phyloP scores from a whole-genome alignment of 179 eudicot genomes.

The Patellifolia procumbens region DNA sequence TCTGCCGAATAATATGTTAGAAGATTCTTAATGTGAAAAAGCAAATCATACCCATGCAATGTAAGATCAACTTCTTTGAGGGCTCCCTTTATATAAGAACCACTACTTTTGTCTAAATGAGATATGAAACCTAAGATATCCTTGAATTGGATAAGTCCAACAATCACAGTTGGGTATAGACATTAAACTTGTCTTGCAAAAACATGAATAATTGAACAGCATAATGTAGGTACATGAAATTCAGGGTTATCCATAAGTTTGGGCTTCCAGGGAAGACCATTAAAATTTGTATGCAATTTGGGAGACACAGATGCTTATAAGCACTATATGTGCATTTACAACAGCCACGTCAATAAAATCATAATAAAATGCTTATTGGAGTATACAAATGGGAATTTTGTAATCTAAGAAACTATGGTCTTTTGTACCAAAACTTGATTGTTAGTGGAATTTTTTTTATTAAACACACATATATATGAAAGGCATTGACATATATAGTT shows the following conservation, averaged over 20 bases:
- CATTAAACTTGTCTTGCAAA: background rate
- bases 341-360: conserved; percentile 2
- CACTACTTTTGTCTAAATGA: background rate
- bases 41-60: too few relatives aligned
- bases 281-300: background rate
- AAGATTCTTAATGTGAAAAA: too few relatives aligned
- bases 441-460: too few relatives aligned
- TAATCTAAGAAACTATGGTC: background rate
- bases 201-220: background rate
- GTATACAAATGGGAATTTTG: background rate
- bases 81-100: background rate
- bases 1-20: too few relatives aligned
- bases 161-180: background rate
- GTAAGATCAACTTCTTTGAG: background rate
- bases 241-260: background rate
- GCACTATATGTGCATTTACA: conserved; percentile 9
- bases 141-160: background rate
- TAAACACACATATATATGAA: too few relatives aligned
- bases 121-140: background rate
- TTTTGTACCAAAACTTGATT: too few relatives aligned
- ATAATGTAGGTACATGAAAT: background rate
- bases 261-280: conserved; percentile 1
- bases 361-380: background rate
- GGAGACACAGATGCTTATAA: background rate
- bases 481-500: too few relatives aligned